Base-by-base conservation (phyloP, 805 yeast species). In the Ogataea glucozyma region DNA sequence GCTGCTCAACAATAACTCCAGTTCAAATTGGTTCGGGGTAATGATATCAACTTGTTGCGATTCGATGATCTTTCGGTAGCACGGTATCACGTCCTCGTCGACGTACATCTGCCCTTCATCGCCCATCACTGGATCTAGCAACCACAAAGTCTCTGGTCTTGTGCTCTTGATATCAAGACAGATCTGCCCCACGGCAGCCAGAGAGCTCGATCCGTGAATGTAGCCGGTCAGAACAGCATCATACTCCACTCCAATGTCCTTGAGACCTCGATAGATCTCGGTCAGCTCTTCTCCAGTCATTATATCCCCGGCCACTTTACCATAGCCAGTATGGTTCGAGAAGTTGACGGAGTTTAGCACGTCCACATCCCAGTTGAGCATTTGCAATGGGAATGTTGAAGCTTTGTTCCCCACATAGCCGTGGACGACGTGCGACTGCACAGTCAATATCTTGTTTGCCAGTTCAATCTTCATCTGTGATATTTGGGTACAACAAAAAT, bases 21-120 rank as follows among this genome's bases (percentile, higher is more conserved):
- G 73, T 60, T 90, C 98, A 62, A 85, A 91, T 60, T 87, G 95
- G 61, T 90, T 90, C 3, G 98, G 98, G 0, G 97, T 90, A 12
- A 87, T 78, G 7, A 88, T 67, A 52, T 85, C 88, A 7, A 89
- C 85, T 1, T 49, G 55, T 6, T 72, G 78, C 30, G 54, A 52
- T 14, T 60, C 50, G 21, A 83, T 57, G 11, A 81, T 66, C 4
- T 64, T 50, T 52, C 71, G 68, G 53, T 83, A 82, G 4, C 74
- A 75, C 0, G 95, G 83, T 5, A 85, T 73, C 23, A 78, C 73
- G 40, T 76, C 65, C 47, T 68, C 60, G 40, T 77, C 75, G 3
- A 85, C 93, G 51, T 85, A 85, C 17, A 85, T 50, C 44, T 73
- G 72, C 18, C 87, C 87, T 53, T 83, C 85, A 57, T 85, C 93